Evolutionary conservation across 176 grass and related monocot species (phyloP).

Genomic region (Raddia distichophylla): DNA sequence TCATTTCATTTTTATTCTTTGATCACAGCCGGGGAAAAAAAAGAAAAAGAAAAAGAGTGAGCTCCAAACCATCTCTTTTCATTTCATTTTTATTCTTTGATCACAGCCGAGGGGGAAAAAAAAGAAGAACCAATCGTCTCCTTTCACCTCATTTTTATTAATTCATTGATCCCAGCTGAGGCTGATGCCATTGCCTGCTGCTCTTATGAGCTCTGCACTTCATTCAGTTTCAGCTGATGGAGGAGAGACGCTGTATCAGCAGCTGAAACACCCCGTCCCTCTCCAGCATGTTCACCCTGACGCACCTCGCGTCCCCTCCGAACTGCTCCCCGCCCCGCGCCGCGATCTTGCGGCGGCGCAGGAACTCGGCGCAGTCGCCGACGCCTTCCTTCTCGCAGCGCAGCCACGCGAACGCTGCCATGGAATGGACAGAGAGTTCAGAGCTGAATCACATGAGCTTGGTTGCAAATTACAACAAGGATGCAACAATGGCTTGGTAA

Average conservation of each 20-base stretch:
- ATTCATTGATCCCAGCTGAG: background rate
- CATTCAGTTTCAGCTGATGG: background rate
- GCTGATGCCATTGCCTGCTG: too few relatives aligned
- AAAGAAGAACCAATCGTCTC: too few relatives aligned
- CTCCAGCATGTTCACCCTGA: constrained; percentile 63
- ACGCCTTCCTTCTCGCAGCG: constrained; percentile 44
- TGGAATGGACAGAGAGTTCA: background rate
- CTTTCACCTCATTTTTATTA: too few relatives aligned
- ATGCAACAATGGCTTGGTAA: background rate
- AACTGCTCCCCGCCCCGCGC: constrained; percentile 46
- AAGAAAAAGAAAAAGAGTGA: too few relatives aligned
- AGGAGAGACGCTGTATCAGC: constrained; percentile 3
- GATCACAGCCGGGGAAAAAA: background rate
- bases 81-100: background rate
- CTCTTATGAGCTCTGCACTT: background rate
- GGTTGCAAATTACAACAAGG: background rate
- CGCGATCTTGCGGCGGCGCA: constrained; percentile 38
- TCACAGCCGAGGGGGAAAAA: background rate
- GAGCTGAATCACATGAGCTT: background rate
- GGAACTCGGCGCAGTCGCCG: constrained; percentile 36
- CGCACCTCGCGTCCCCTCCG: constrained; percentile 32
- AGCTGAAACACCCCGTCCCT: constrained; percentile 9
- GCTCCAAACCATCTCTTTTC: too few relatives aligned
- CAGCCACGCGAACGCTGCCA: constrained; percentile 57
- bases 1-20: background rate